These are phyloP conservation scores for Hygrophorus russula DNA, from an alignment of 768 basidiomycete species.

Conservation along the genomic window DNA sequence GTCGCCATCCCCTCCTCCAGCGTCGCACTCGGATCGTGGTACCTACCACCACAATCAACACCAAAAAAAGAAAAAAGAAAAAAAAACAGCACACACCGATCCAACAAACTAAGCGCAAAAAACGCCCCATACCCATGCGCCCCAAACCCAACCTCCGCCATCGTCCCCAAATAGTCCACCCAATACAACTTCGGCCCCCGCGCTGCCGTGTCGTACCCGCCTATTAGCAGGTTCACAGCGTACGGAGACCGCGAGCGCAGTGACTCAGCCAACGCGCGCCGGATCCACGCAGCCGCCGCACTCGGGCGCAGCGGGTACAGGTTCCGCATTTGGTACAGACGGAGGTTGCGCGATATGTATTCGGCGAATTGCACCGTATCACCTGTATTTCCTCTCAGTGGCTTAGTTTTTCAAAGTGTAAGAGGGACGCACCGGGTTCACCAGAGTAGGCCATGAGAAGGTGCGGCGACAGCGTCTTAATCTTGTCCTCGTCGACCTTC, in stretches of 20 bases:
- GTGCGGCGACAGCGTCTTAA: constrained; percentile 83
- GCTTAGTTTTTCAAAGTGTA: too few relatives aligned
- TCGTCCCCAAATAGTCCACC: constrained; percentile 93
- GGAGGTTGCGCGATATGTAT: constrained; percentile 90
- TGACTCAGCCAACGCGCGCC: constrained; percentile 79
- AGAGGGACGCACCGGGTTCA: constrained; percentile 59
- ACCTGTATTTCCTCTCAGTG: constrained; percentile 32
- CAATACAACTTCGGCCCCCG: constrained; percentile 77
- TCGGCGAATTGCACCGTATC: constrained; percentile 97
- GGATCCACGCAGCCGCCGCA: constrained; percentile 92
- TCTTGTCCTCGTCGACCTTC: constrained; percentile 96
- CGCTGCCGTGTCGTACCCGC: constrained; percentile 79
- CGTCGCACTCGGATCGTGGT: constrained; percentile 81
- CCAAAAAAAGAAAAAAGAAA: background rate
- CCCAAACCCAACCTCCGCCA: constrained; percentile 80
- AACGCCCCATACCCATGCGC: constrained; percentile 95
- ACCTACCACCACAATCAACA: constrained; percentile 32
- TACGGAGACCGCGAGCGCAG: constrained; percentile 84
- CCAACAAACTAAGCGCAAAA: constrained; percentile 85
- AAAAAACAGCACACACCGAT: constrained; percentile 44
- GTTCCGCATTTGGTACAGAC: constrained; percentile 93
- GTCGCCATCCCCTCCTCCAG: constrained; percentile 80
- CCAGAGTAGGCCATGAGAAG: constrained; percentile 93
- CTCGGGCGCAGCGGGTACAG: constrained; percentile 80
- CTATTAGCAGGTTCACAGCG: constrained; percentile 84